These are phyloP conservation scores for Wickerhamomyces chaumierensis DNA, from an alignment of 805 yeast species.

Conservation along the genomic window DNA sequence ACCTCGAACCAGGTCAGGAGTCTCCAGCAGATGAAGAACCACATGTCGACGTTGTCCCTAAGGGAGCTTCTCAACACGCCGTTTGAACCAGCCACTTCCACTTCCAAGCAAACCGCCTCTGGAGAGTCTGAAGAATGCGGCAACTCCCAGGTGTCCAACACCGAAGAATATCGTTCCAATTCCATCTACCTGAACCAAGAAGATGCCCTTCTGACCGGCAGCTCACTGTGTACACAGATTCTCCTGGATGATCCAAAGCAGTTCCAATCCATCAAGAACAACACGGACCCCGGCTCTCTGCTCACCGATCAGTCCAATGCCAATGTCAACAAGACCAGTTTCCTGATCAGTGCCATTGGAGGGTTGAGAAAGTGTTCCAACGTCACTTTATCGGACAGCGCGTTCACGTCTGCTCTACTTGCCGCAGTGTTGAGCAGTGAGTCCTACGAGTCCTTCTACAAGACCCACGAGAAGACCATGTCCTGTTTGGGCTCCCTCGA, in stretches of 20 bases:
- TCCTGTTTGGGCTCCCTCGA: constrained; percentile 13
- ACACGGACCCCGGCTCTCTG: constrained; percentile 27
- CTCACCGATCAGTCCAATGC: constrained; percentile 7
- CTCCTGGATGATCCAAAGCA: constrained; percentile 26
- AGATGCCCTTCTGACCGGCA: constrained; percentile 9
- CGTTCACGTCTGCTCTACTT: constrained; percentile 5
- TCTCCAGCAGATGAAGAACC: constrained; percentile 12
- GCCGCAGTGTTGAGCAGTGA: constrained; percentile 5
- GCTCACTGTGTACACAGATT: constrained; percentile 4
- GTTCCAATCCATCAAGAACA: constrained; percentile 22
- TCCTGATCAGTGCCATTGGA: constrained; percentile 30
- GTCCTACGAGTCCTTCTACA: constrained; percentile 7
- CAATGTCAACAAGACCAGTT: constrained; percentile 8
- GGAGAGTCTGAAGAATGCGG: not conserved
- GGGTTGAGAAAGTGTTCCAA: constrained; percentile 29
- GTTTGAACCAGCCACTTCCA: constrained; percentile 1
- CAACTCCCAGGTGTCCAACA: not conserved
- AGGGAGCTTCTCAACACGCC: constrained; percentile 10
- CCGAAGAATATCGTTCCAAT: constrained; percentile 9
- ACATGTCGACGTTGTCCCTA: constrained; percentile 14
- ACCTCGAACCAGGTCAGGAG: constrained; percentile 10
- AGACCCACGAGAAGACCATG: constrained; percentile 4
- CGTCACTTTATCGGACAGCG: constrained; percentile 10
- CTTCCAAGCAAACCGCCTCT: no score
- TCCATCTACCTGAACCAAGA: constrained; percentile 15